Evolutionary conservation across 2,329 filamentous ascomycete genomes (phyloP).

Genomic region (Penicillium sp.): DNA sequence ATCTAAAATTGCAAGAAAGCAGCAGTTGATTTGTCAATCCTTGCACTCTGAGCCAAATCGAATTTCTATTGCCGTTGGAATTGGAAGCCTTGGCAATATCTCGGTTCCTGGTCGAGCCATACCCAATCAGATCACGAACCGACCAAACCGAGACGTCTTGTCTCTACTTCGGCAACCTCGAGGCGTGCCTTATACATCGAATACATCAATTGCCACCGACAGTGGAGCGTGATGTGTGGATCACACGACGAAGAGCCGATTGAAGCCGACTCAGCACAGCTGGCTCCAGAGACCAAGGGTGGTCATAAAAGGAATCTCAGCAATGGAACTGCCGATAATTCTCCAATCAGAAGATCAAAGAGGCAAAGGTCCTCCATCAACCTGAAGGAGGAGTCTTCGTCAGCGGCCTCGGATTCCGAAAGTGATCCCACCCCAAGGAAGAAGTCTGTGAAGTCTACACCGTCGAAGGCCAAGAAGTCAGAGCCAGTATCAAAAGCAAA

Average conservation of each 20-base stretch:
- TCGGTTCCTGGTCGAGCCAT: too few species aligned
- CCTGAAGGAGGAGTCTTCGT: conserved; percentile 17
- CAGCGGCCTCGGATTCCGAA: conserved; percentile 15
- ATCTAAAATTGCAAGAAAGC: too few species aligned
- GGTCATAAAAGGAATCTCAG: conserved; percentile 28
- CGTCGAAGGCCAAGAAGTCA: conserved; percentile 13
- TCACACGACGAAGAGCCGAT: conserved; percentile 6
- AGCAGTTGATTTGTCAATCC: too few species aligned
- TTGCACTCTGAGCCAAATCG: too few species aligned
- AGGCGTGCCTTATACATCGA: neutral
- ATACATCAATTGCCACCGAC: neutral
- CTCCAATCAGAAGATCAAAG: conserved; percentile 29
- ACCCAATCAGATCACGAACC: too few species aligned
- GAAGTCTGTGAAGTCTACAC: conserved; percentile 3
- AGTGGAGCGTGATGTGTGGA: conserved; percentile 4
- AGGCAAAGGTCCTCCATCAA: conserved; percentile 23
- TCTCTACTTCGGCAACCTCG: neutral
- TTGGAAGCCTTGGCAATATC: too few species aligned
- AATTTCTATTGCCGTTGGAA: too few species aligned
- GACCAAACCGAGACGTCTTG: neutral
- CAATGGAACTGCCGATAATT: conserved; percentile 19
- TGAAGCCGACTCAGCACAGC: neutral
- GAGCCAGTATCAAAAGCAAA: conserved; percentile 2
- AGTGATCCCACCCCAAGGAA: conserved; percentile 9
- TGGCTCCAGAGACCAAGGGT: conserved; percentile 1